A percentile compares a stretch with the other conserved stretches of the same genome.
Conservation (phyloP, 2,329 filamentous ascomycete species). For the Venturia oleaginea region DNA sequence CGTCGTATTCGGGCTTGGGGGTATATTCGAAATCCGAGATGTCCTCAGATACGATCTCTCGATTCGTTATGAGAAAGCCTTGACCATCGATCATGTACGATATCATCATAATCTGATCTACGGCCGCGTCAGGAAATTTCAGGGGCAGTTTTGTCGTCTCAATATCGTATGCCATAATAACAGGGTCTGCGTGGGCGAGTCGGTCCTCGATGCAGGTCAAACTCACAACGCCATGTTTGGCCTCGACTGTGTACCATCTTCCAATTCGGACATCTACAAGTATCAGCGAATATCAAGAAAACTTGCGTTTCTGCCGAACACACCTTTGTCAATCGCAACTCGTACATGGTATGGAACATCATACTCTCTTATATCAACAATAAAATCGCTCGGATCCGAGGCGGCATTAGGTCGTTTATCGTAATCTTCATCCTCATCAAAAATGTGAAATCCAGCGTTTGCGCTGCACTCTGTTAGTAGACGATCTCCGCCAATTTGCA, state of each 20-base stretch:
- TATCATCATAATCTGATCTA: slow-evolving; percentile 99
- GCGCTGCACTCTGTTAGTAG: slow-evolving; percentile 40
- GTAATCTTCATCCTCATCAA: slow-evolving; percentile 80
- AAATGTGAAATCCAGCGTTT: slow-evolving; percentile 83
- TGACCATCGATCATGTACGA: slow-evolving; percentile 99
- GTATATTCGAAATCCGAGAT: slow-evolving; percentile 98
- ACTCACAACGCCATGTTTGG: slow-evolving; percentile 81
- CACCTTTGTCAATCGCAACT: slow-evolving; percentile 91
- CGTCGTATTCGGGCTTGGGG: slow-evolving; percentile 89
- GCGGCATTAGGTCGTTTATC: slow-evolving; percentile 71
- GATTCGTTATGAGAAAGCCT: slow-evolving; percentile 94
- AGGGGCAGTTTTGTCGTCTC: slow-evolving; percentile 92
- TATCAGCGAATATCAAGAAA: not conserved
- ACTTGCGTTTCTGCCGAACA: slow-evolving; percentile 14
- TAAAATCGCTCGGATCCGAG: slow-evolving; percentile 88
- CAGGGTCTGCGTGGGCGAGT: slow-evolving; percentile 82
- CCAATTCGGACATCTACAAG: slow-evolving; percentile 78
- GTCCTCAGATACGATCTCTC: slow-evolving; percentile 95
- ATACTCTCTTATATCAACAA: slow-evolving; percentile 98
- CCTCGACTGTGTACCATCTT: slow-evolving; percentile 94
- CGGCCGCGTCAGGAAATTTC: slow-evolving; percentile 89
- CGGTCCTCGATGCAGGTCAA: slow-evolving; percentile 79
- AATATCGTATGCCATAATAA: slow-evolving; percentile 99
- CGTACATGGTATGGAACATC: slow-evolving; percentile 98
- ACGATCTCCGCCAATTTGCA: too few relatives aligned